These are phyloP conservation scores for Chaetomium tenue DNA, from an alignment of 495 filamentous ascomycete genomes.

Conservation along the genomic window DNA sequence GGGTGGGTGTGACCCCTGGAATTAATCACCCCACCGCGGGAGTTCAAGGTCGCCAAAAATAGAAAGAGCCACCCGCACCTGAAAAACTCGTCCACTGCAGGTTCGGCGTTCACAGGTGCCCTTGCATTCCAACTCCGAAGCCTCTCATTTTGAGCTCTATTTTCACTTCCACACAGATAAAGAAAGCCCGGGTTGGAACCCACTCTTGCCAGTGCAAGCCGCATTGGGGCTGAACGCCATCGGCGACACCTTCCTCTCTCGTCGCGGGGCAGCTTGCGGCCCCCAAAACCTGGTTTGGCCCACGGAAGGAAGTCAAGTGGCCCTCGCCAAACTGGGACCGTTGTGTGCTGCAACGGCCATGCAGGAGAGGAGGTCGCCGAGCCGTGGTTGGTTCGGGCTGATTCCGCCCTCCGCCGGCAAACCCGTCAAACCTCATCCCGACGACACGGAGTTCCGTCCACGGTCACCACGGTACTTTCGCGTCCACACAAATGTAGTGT, in stretches of 20 bases:
- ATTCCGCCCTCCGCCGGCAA: no score
- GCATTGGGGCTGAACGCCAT: background rate
- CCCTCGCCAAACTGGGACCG: no score
- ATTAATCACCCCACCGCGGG: background rate
- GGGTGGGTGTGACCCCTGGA: background rate
- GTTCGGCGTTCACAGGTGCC: background rate
- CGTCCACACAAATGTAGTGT: no score
- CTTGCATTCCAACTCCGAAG: background rate
- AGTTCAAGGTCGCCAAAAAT: background rate
- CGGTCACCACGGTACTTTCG: no score
- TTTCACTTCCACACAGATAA: background rate
- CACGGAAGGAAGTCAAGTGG: background rate
- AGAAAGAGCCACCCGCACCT: background rate
- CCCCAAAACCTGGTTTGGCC: background rate
- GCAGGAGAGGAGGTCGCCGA: no score
- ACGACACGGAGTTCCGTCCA: no score
- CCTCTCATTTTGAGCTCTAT: background rate
- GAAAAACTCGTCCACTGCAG: background rate
- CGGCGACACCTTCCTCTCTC: constrained; percentile 27
- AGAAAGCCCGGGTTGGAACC: no score
- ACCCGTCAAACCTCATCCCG: no score
- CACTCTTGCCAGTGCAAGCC: background rate
- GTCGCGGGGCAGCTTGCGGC: constrained; percentile 17
- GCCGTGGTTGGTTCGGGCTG: no score
- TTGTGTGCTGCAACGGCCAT: no score